Evolutionary conservation across 2,329 filamentous ascomycete genomes (phyloP).

Genomic region (Blastomyces silverae): DNA sequence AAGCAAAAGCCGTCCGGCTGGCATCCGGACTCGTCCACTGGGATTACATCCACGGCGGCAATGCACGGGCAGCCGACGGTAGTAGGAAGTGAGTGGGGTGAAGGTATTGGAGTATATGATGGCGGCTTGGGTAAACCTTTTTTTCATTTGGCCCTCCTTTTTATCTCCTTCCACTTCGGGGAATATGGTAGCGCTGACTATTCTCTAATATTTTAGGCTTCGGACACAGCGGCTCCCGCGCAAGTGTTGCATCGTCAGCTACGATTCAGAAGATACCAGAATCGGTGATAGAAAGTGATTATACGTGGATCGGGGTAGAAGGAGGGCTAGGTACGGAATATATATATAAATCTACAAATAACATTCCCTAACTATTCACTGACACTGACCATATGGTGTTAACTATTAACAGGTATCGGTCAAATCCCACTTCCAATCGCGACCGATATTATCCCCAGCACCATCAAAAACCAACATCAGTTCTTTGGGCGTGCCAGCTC

Average conservation of each 20-base stretch:
- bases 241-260: background rate
- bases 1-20: background rate
- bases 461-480: background rate
- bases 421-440: background rate
- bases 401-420: background rate
- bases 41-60: background rate
- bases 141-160: background rate
- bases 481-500: background rate
- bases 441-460: background rate
- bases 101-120: background rate
- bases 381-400: background rate
- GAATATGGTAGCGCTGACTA: background rate
- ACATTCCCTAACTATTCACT: background rate
- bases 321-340: background rate
- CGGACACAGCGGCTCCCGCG: background rate
- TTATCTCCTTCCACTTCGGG: background rate
- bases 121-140: background rate
- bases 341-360: background rate
- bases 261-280: background rate
- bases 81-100: constrained; percentile 4
- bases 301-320: background rate
- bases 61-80: background rate
- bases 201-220: background rate
- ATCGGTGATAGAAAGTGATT: background rate
- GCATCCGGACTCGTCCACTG: background rate